Base-by-base conservation (phyloP, 2,329 filamentous ascomycete species). In the Elsinoe fawcettii region DNA sequence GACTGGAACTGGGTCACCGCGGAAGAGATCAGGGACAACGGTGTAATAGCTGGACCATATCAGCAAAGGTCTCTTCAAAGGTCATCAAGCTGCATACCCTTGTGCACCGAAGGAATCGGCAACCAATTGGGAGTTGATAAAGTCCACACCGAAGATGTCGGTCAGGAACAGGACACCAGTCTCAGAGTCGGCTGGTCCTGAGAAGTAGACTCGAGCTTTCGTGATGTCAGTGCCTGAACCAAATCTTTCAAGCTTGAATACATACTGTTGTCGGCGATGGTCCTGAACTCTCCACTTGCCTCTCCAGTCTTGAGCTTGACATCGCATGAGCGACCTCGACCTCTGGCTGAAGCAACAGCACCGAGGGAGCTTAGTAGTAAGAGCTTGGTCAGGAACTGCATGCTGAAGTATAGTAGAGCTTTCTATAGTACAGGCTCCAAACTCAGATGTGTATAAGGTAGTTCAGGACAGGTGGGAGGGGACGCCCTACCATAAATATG, bases 21-120 rank as follows among this genome's bases (percentile, higher is more conserved):
- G 62, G 63, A 71, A 71, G 23, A 70, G 61, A 49, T 71, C 69
- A 16, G 69, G 69, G 57, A 69, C 60, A 6, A 70, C 62, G 18
- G 67, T 65, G 18, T 66, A 59, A 59, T 69, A 70, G 56, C 64
- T 64, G 7, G 67, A 64, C 23, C 61, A 59, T 23, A 69, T 66
- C 11, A 71, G 58, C 2, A 20, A 2, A 11, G n/a, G 32, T 43
- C 30, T 57, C 14, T 25, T 6, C 14, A 4, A 49, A 39, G 5
- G 16, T 18, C 2, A 1, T 25, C 4, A 47, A 32, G 23, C 20
- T 8, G 14, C 22, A n/a, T 11, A 53, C 49, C 49, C 49, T 39
- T 53, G 49, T 20, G 49, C 49, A n/a, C 32, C 49, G 49, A 53
- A 53, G 11, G 49, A 53, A n/a, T 53, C 49, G 4, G 55, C 58